These are phyloP conservation scores for Metschnikowia proteae DNA, from an alignment of 805 yeast genomes.

Conservation along the genomic window DNA sequence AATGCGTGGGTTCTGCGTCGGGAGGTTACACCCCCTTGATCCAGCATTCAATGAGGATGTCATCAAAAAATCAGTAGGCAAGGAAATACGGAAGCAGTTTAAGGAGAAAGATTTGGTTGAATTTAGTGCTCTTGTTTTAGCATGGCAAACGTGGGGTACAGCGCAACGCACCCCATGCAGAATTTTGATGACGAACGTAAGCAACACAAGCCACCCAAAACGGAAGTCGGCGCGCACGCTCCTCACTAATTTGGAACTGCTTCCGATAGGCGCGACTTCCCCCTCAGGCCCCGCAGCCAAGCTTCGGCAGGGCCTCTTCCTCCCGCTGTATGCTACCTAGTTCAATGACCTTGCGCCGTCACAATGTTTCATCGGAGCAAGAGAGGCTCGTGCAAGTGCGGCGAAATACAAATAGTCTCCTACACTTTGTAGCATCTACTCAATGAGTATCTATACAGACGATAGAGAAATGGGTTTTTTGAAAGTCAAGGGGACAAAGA, in stretches of 20 bases:
- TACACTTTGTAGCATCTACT: neutral
- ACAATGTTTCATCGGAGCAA: neutral
- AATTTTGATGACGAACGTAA: neutral
- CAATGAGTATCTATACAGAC: neutral
- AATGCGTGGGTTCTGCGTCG: too few species aligned
- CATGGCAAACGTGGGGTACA: constrained; percentile 2
- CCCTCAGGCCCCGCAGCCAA: neutral
- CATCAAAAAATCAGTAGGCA: too few species aligned
- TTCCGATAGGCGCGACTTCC: neutral
- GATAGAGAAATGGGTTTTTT: constrained; percentile 24
- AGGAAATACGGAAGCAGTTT: too few species aligned
- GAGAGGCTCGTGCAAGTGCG: neutral
- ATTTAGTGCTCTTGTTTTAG: neutral
- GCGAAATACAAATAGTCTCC: neutral
- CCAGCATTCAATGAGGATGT: too few species aligned
- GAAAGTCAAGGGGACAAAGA: constrained; percentile 44
- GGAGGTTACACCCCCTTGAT: too few species aligned
- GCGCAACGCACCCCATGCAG: neutral
- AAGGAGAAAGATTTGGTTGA: too few species aligned
- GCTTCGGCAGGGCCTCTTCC: neutral
- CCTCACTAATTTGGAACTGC: neutral
- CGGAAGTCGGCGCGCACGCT: neutral
- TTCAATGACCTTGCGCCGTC: neutral
- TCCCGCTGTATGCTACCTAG: neutral
- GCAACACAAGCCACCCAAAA: neutral